These are phyloP conservation scores for Leishmania gerbilli DNA, from an alignment of 208 protist species.

Conservation along the genomic window DNA sequence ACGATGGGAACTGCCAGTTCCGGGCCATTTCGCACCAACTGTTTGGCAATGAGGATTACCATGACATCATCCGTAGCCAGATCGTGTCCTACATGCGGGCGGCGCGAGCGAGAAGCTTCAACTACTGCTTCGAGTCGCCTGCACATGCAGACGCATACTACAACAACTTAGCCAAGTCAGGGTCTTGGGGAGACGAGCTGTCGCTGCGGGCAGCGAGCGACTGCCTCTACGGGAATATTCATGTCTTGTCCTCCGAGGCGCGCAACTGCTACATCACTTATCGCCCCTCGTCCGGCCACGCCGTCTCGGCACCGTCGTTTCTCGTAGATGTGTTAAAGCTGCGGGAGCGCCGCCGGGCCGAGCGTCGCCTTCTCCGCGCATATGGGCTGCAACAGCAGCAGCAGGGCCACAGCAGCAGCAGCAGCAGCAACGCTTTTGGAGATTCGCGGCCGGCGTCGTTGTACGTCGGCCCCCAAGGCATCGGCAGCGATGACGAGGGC, in stretches of 20 bases:
- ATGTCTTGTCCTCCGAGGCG: constrained; percentile 82
- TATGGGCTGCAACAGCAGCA: constrained; percentile 17
- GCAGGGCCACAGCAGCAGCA: not conserved
- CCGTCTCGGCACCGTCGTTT: constrained; percentile 66
- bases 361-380: constrained; percentile 19
- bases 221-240: constrained; percentile 83
- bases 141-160: constrained; percentile 75
- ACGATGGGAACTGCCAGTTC: constrained; percentile 93
- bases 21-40: constrained; percentile 87
- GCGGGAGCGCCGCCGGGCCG: constrained; percentile 23
- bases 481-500: constrained; percentile 11
- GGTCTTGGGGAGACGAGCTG: constrained; percentile 88
- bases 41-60: constrained; percentile 79
- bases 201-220: constrained; percentile 85
- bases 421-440: not conserved
- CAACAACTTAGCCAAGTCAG: constrained; percentile 45
- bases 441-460: not conserved
- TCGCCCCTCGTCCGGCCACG: constrained; percentile 47
- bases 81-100: constrained; percentile 86
- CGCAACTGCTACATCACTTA: constrained; percentile 86
- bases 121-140: constrained; percentile 77
- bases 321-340: constrained; percentile 67
- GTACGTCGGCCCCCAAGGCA: not conserved
- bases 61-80: constrained; percentile 76
- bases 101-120: constrained; percentile 62